These are phyloP conservation scores for Colletotrichum salicis DNA, from an alignment of 2,329 filamentous ascomycete species.

Conservation along the genomic window DNA sequence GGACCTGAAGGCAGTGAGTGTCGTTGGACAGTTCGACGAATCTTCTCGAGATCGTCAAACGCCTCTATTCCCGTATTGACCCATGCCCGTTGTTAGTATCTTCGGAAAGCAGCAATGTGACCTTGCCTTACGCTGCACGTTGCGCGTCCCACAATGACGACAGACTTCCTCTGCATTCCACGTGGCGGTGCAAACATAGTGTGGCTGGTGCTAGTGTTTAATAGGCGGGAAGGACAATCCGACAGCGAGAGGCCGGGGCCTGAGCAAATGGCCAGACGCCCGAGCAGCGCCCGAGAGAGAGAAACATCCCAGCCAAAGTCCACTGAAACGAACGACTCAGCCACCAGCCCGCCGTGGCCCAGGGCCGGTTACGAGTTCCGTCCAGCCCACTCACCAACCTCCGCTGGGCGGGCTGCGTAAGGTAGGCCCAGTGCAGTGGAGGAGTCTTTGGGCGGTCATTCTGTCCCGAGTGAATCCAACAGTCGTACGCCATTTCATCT, in stretches of 20 bases:
- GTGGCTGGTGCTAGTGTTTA: slow-evolving; percentile 17
- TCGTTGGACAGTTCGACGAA: not conserved
- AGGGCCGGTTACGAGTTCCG: slow-evolving; percentile 26
- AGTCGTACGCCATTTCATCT: slow-evolving; percentile 17
- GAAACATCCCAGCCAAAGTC: slow-evolving; percentile 21
- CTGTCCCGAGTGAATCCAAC: slow-evolving; percentile 6
- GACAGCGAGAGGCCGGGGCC: slow-evolving; percentile 6
- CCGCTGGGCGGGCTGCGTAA: slow-evolving; percentile 18
- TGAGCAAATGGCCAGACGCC: slow-evolving; percentile 18
- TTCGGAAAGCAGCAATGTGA: not conserved
- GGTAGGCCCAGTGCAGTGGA: not conserved
- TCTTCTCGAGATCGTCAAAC: not conserved
- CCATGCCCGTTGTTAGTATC: not conserved
- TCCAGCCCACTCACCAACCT: not conserved
- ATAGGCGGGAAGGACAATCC: not conserved
- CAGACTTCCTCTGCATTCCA: slow-evolving; percentile 30
- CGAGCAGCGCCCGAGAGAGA: slow-evolving; percentile 26
- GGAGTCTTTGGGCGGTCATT: not conserved
- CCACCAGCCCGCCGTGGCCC: slow-evolving; percentile 29
- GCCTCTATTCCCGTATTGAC: not conserved
- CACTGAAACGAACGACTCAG: slow-evolving; percentile 35
- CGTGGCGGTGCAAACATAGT: slow-evolving; percentile 29
- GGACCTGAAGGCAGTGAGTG: too few species aligned
- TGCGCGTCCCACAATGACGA: slow-evolving; percentile 35
- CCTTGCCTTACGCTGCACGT: not conserved